Percentiles rank a stretch among this genome's conserved stretches.
Evolutionary conservation across 75 land plant genomes (phyloP).

Genomic region (Chamaecyparis obtusa): DNA sequence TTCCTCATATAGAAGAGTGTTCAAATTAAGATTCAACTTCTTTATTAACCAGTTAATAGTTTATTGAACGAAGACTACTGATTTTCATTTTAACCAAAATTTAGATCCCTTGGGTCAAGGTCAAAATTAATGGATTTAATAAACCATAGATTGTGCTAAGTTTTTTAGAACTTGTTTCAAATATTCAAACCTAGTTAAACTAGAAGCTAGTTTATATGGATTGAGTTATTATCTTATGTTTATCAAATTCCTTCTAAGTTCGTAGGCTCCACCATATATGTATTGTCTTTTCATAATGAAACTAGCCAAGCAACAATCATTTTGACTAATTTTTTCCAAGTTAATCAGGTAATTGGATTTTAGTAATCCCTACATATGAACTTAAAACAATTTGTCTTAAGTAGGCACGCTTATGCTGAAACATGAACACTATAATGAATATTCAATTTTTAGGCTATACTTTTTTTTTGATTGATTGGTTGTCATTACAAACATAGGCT

Average conservation of each 20-base stretch:
- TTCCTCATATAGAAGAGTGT: too few relatives aligned
- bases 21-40: background rate
- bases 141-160: background rate
- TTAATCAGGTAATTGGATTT: background rate
- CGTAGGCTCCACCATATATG: background rate
- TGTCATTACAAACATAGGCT: slow-evolving; percentile 35
- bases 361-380: too few relatives aligned
- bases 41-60: background rate
- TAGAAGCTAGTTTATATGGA: background rate
- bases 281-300: background rate
- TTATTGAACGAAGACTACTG: background rate
- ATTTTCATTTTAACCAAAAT: background rate
- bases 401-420: too few relatives aligned
- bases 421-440: too few relatives aligned
- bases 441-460: background rate
- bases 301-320: background rate
- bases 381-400: too few relatives aligned
- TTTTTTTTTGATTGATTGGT: background rate
- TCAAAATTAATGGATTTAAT: background rate
- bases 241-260: background rate
- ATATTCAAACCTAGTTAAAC: background rate
- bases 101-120: background rate
- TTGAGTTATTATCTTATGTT: background rate
- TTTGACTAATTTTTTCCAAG: background rate
- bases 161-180: too few relatives aligned